Evolutionary conservation across 2,329 filamentous ascomycete species (phyloP).

Genomic region (Aspergillus novoparasiticus): DNA sequence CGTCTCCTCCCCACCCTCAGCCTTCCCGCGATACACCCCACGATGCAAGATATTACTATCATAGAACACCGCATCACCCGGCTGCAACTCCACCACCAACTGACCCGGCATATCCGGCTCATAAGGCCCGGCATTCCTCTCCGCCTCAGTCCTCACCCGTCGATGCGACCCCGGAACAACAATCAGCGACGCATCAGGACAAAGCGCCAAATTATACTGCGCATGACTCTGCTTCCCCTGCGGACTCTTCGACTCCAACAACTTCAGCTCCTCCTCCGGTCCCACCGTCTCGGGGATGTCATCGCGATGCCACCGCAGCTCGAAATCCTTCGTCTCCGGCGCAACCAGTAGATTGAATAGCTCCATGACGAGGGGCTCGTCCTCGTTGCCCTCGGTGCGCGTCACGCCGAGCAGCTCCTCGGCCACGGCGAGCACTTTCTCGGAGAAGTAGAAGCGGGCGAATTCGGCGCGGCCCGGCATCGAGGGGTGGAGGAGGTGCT

Average conservation of each 20-base stretch:
- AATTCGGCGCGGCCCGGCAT: conserved; percentile 66
- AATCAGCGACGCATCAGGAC: conserved; percentile 71
- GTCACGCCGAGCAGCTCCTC: conserved; percentile 61
- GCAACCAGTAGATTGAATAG: conserved; percentile 83
- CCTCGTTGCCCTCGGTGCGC: conserved; percentile 41
- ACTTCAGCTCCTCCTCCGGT: conserved; percentile 65
- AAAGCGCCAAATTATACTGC: conserved; percentile 86
- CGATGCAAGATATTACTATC: conserved; percentile 79
- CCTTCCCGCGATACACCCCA: conserved; percentile 45
- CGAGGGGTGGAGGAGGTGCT: conserved; percentile 77
- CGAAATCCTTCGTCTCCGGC: conserved; percentile 68
- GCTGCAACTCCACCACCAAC: conserved; percentile 64
- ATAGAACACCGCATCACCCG: conserved; percentile 84
- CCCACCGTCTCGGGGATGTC: conserved; percentile 71
- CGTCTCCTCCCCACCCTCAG: conserved; percentile 38
- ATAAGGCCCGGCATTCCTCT: conserved; percentile 69
- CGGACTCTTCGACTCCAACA: conserved; percentile 56
- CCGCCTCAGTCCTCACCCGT: conserved; percentile 68
- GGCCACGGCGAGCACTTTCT: conserved; percentile 63
- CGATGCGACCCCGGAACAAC: conserved; percentile 77
- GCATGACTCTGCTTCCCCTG: conserved; percentile 64
- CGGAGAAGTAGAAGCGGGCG: conserved; percentile 71
- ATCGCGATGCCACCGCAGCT: conserved; percentile 82
- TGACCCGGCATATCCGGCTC: conserved; percentile 65
- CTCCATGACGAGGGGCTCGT: conserved; percentile 78